Base-by-base conservation (phyloP, 106 monocot genomes). In the Chionographis japonica region DNA sequence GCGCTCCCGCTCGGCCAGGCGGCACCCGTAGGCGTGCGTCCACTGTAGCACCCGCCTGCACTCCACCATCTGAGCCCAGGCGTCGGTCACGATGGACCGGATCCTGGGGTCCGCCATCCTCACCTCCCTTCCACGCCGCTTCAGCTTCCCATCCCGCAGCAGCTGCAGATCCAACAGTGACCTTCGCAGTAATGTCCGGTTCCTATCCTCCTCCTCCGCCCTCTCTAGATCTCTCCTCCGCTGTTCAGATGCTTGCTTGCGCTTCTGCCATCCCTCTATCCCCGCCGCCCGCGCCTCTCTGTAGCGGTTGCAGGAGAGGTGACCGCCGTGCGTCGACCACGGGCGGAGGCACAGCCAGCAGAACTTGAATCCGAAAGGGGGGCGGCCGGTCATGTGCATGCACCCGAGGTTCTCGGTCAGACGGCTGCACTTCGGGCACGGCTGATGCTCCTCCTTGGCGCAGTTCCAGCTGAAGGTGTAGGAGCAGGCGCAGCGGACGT, bases 391-490 rank as follows among this genome's bases (percentile, higher is more conserved):
- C 59, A 70, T 60, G 35, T 60, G 70, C 70, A 70, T 70, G 43
- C 60, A 61, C 13, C 71, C 71, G 4, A 60, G 60, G 51, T 71
- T 71, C 61, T 71, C 71, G 40, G 42, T 69, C 4, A 56, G 69
- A 18, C 69, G 40, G 19, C 57, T 57, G 53, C 69, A 69, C 41
- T 60, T 71, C 2, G 71, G 71, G 17, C 71, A 71, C 60, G 27
- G 60, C 36, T 19, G 60, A 13, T 60, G 35, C 35, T 4, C 60
- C 60, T 60, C 60, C 60, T 60, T 35, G 27, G 9, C 2, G 4
- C 35, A 60, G 35, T 36, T 60, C 60, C 60, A 60, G 27, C 60
- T 27, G 60, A 60, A 60, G 5, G 6, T 10, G 60, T 60, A 19
- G 14, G 5, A 20, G 60, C 60, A 60, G 36, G 1, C 4, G 60